These are phyloP conservation scores for Cyphellophora europaea DNA, from an alignment of 2,329 filamentous ascomycete species.

Conservation along the genomic window DNA sequence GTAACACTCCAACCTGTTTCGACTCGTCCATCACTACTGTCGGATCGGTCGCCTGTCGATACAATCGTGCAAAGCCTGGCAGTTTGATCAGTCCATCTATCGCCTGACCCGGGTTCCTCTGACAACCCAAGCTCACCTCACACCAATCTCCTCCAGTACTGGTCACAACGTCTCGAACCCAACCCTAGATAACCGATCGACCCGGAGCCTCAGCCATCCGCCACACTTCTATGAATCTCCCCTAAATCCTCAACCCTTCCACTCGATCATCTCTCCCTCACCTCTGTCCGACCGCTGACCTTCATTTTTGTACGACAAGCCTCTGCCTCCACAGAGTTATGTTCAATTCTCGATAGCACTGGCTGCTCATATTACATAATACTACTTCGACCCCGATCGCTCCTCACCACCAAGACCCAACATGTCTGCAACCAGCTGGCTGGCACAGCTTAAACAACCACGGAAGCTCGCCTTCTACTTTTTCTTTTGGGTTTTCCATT, in stretches of 20 bases:
- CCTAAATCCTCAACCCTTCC: not conserved
- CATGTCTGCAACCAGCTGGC: not conserved
- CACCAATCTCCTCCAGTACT: not conserved
- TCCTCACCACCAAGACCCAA: not conserved
- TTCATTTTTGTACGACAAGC: not conserved
- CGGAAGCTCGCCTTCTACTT: constrained; percentile 70
- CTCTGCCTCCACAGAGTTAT: constrained; percentile 1
- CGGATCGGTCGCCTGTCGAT: not conserved
- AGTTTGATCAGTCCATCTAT: not conserved
- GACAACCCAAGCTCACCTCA: not conserved
- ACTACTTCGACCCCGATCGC: not conserved
- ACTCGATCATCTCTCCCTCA: not conserved
- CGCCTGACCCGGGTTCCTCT: not conserved
- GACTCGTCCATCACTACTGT: not conserved
- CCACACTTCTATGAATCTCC: not conserved
- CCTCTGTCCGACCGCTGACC: not conserved
- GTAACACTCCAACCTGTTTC: not conserved
- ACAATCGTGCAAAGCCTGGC: not conserved
- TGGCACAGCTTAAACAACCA: constrained; percentile 16
- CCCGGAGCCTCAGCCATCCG: not conserved
- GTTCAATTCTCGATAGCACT: not conserved
- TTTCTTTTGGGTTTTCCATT: constrained; percentile 72
- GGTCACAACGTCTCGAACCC: not conserved
- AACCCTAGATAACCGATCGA: not conserved
- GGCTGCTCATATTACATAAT: not conserved